Conservation (phyloP, 305 asterid genomes). For the Rubia occidens region DNA sequence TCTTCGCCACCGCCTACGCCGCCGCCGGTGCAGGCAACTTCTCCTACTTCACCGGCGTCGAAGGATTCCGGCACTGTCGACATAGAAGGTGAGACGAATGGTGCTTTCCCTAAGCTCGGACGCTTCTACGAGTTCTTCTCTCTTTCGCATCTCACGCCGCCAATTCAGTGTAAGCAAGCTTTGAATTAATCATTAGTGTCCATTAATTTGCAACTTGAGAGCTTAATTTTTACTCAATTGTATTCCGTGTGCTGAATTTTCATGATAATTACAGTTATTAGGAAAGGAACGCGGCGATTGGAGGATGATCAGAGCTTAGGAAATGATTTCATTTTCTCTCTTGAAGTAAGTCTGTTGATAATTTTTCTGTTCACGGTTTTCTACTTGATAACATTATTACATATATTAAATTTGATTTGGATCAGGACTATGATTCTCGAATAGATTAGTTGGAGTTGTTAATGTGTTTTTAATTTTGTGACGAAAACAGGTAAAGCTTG, state of each 20-base stretch:
- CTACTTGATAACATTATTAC: too few relatives aligned
- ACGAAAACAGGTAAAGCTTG: conserved; percentile 67
- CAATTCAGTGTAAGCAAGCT: too few relatives aligned
- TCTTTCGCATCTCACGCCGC: too few relatives aligned
- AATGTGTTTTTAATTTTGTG: conserved; percentile 10
- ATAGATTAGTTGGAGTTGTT: too few relatives aligned
- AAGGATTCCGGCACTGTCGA: conserved; percentile 28
- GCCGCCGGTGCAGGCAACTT: too few relatives aligned
- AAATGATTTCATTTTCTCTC: conserved; percentile 65
- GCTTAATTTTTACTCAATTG: background rate
- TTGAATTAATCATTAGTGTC: background rate
- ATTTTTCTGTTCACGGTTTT: too few relatives aligned
- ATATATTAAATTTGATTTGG: too few relatives aligned
- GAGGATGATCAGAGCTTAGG: conserved; percentile 35
- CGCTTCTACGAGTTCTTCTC: conserved; percentile 96
- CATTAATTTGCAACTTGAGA: background rate
- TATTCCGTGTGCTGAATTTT: conserved; percentile 4
- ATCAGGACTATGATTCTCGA: too few relatives aligned
- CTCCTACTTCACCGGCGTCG: conserved; percentile 31
- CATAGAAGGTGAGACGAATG: conserved; percentile 75
- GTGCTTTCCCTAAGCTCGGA: conserved; percentile 76
- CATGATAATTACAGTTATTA: too few relatives aligned
- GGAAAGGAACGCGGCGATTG: conserved; percentile 42
- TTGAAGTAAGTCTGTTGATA: conserved; percentile 90
- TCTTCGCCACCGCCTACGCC: too few relatives aligned